Conservation (phyloP, 768 basidiomycete genomes). For the Lactarius deliciosus region DNA sequence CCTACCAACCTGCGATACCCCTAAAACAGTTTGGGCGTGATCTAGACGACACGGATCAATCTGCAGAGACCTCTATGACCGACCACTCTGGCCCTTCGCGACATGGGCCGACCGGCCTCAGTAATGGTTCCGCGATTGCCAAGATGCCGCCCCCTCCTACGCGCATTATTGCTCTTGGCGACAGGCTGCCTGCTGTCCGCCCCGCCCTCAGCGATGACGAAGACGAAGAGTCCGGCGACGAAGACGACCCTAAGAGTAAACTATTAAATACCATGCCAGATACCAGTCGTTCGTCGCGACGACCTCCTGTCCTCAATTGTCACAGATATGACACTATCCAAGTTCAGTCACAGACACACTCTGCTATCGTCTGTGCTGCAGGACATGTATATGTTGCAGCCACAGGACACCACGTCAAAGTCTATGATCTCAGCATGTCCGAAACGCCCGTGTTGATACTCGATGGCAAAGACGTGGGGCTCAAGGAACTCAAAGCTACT, state of each 20-base stretch:
- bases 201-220: slow-evolving; percentile 47
- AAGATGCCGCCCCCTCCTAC: slow-evolving; percentile 70
- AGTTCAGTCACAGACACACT: slow-evolving; percentile 55
- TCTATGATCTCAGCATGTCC: slow-evolving; percentile 56
- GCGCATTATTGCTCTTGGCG: slow-evolving; percentile 65
- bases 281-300: slow-evolving; percentile 63
- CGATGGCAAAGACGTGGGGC: slow-evolving; percentile 60
- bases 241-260: slow-evolving; percentile 47
- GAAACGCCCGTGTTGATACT: slow-evolving; percentile 49
- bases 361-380: slow-evolving; percentile 54
- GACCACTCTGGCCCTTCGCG: neutral
- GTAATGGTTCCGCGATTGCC: slow-evolving; percentile 7
- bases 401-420: slow-evolving; percentile 55
- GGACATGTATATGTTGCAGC: slow-evolving; percentile 61
- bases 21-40: neutral
- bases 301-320: slow-evolving; percentile 40
- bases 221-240: slow-evolving; percentile 44
- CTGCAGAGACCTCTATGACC: neutral
- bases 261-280: slow-evolving; percentile 60
- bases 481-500: slow-evolving; percentile 70
- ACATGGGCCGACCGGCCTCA: slow-evolving; percentile 2
- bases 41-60: slow-evolving; percentile 10
- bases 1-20: neutral
- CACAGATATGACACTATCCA: slow-evolving; percentile 44
- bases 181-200: slow-evolving; percentile 65